Conservation (phyloP, 441 rosid genomes). For the Populus hybrid region DNA sequence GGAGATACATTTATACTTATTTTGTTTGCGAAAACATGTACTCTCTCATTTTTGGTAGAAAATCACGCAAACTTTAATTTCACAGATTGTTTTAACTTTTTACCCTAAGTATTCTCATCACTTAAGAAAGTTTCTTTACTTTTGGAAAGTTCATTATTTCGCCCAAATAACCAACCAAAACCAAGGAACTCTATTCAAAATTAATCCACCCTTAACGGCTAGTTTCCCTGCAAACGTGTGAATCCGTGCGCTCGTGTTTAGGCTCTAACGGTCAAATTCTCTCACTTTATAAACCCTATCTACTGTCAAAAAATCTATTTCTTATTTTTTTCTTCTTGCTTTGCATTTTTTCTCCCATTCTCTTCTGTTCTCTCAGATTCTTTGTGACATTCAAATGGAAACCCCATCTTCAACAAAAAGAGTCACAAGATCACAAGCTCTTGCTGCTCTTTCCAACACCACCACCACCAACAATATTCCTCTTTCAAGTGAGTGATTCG, state of each 20-base stretch:
- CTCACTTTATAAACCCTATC: conserved; percentile 31
- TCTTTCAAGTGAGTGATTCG: conserved; percentile 36
- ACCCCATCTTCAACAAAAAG: conserved; percentile 54
- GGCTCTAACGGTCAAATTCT: conserved; percentile 52
- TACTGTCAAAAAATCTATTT: not conserved
- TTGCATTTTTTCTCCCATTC: not conserved
- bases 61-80: not conserved
- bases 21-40: too few species aligned
- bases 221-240: conserved; percentile 25
- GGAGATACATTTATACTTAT: too few species aligned
- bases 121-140: not conserved
- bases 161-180: not conserved
- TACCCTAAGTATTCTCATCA: not conserved
- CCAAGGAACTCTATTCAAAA: not conserved
- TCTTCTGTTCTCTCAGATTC: not conserved
- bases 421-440: conserved; percentile 40
- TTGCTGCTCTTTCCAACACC: conserved; percentile 11
- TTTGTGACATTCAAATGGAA: conserved; percentile 38
- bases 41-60: not conserved
- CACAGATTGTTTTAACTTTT: not conserved
- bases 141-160: not conserved
- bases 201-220: conserved; percentile 36
- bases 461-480: conserved; percentile 24
- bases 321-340: not conserved
- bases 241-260: not conserved